Base-by-base conservation (phyloP, 345 rosid genomes). In the Nephelium lappaceum region DNA sequence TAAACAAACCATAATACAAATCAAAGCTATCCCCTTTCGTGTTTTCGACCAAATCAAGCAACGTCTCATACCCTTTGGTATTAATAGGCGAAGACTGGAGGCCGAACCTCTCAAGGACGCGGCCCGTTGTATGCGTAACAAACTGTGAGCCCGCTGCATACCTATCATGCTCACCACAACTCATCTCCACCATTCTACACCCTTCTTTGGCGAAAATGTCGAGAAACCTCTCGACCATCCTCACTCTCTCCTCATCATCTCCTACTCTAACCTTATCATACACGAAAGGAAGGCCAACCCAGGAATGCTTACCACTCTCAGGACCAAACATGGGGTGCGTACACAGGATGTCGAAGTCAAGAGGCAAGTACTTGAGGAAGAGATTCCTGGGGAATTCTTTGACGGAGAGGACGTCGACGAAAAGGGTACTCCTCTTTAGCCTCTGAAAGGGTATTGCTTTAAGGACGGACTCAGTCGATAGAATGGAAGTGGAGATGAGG, bases 41-140 rank as follows among this genome's bases (percentile, higher is more conserved):
- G 75, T 89, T 93, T 80, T 91, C 93, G 75, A 89, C 96, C 83
- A 94, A 87, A 76, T 91, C 81, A 82, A 95, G 83, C 83, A 93
- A 83, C n/a, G 92, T 91, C 84, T 92, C 98, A 0, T 93, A 93
- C 57, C 98, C 98, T 83, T 84, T 93, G 0, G 97, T 95, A 76
- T 92, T 91, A 73, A 92, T 92, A 0, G 95, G 97, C 1, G 97
- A 86, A 0, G 95, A 88, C 73, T 86, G 84, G 57, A 93, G 43
- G 4, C 89, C 87, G 42, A 88, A 81, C 85, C 78, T 88, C 89
- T 88, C 90, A 80, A 95, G 65, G 47, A 93, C 83, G n/a, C 95
- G 86, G 74, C 97, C 98, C 81, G 92, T 81, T 0, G 98, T 91
- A 67, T 93, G 94, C 1, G 97, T 93, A 27, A 95, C 86, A 74